A percentile compares a stretch with the other conserved stretches of the same genome.
Evolutionary conservation across 768 basidiomycete genomes (phyloP).

Genomic region (Trametopsis cervina): DNA sequence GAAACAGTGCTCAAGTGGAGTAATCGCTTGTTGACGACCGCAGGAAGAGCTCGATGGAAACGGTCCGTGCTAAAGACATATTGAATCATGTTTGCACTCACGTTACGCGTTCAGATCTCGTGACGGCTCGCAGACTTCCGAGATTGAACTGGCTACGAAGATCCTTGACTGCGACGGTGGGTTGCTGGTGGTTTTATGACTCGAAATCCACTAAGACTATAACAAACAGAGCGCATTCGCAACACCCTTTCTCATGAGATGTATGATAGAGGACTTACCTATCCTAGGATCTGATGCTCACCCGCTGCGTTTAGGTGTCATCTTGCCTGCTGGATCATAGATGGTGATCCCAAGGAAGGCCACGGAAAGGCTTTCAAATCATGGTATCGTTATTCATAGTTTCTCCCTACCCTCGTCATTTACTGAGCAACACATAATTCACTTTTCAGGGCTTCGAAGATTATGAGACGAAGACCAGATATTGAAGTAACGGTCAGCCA

Average conservation of each 20-base stretch:
- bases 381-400: conserved; percentile 47
- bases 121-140: conserved; percentile 50
- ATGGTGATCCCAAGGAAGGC: conserved; percentile 57
- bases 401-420: background rate
- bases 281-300: background rate
- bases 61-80: too few species aligned
- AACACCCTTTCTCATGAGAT: conserved; percentile 87
- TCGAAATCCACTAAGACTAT: too few species aligned
- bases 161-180: conserved; percentile 72
- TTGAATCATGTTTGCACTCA: background rate
- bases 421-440: background rate
- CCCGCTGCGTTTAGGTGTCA: conserved; percentile 52
- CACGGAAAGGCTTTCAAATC: conserved; percentile 68
- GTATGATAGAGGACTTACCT: too few species aligned
- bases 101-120: conserved; percentile 33
- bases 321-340: conserved; percentile 80
- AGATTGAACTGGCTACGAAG: conserved; percentile 79
- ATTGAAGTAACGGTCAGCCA: conserved; percentile 63
- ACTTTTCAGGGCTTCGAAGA: conserved; percentile 51
- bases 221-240: conserved; percentile 79
- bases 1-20: conserved; percentile 61
- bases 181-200: conserved; percentile 10
- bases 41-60: conserved; percentile 63
- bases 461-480: conserved; percentile 62
- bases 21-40: conserved; percentile 57